Evolutionary conservation across 495 filamentous ascomycete species (phyloP), one percentile per base, ranked within the genome.

Genomic region (Aspergillus haitiensis): DNA sequence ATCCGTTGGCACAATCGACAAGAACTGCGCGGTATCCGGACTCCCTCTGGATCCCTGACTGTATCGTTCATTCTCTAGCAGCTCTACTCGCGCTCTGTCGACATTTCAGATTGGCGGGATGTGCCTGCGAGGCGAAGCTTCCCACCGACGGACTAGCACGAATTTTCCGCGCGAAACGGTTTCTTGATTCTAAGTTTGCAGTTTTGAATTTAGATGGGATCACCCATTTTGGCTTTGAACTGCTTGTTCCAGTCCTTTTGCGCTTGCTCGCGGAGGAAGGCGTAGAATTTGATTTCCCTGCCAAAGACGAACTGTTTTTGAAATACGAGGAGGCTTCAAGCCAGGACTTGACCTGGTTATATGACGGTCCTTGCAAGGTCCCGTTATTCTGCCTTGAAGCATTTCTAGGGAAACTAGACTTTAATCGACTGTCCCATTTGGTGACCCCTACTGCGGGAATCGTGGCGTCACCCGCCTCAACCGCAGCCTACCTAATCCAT

Each of bases 401-500:
- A 8, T 56, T 45, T 27, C 39, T 56, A 12, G 53, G 37, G 1
- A 56, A 56, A 27, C 34, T 56, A 21, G 53, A 45, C 18, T 56
- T 56, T 16, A 34, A 21, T 46, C 21, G 31, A 8, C 37, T 56
- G 12, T 3, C 6, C 4, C 53, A 56, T 33, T 33, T 56, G 16
- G 15, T 46, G 18, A 56, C 35, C 34, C 5, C 37, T 31, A 40
- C 9, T 8, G 39, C 35, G 2, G 56, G 56, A 7, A 39, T 58
- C 10, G 36, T 32, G 8, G 56, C 46, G 13, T 58, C 45, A 10
- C 56, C 56, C 13, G 56, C 56, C 1, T 58, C 56, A 1, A 51
- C 56, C 46, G 56, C 56, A 27, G 56, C 56, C 11, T 58, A 51
- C 18, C 35, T 58, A 16, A 15, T 58, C 2, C 27, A 58, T 37